Conservation (phyloP, 1,284 basidiomycete genomes). For the Cryptococcus depauperatus region DNA sequence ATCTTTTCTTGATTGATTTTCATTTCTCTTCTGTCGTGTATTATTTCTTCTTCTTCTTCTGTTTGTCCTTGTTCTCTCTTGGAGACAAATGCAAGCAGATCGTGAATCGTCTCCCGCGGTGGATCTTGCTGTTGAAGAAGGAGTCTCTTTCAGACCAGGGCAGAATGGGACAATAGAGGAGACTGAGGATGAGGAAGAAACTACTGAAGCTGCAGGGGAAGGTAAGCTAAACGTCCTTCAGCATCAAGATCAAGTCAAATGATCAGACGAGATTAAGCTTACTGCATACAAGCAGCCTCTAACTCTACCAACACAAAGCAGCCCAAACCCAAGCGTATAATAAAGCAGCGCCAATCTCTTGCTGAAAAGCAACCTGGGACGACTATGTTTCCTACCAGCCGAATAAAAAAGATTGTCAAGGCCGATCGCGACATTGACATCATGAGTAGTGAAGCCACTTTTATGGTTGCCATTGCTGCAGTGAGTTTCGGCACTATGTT, state of each 20-base stretch:
- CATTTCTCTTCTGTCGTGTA: background rate
- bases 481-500: conserved; percentile 27
- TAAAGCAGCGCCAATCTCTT: conserved; percentile 38
- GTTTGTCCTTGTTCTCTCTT: background rate
- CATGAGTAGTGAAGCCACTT: conserved; percentile 46
- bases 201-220: conserved; percentile 7
- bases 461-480: conserved; percentile 45
- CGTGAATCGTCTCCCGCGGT: conserved; percentile 15
- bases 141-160: conserved; percentile 9
- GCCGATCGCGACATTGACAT: conserved; percentile 47
- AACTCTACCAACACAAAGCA: background rate
- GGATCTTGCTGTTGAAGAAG: background rate
- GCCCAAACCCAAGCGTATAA: conserved; percentile 29
- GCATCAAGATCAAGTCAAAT: background rate
- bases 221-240: background rate
- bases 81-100: conserved; percentile 18
- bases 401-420: conserved; percentile 46
- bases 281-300: background rate
- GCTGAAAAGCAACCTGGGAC: conserved; percentile 41
- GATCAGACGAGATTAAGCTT: background rate
- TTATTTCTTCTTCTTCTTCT: background rate
- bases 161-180: conserved; percentile 2
- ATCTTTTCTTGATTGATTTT: background rate
- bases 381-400: conserved; percentile 42
- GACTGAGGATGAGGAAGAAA: conserved; percentile 11